Base-by-base conservation (phyloP, 208 protist species). In the Tetramitus jugosus region DNA sequence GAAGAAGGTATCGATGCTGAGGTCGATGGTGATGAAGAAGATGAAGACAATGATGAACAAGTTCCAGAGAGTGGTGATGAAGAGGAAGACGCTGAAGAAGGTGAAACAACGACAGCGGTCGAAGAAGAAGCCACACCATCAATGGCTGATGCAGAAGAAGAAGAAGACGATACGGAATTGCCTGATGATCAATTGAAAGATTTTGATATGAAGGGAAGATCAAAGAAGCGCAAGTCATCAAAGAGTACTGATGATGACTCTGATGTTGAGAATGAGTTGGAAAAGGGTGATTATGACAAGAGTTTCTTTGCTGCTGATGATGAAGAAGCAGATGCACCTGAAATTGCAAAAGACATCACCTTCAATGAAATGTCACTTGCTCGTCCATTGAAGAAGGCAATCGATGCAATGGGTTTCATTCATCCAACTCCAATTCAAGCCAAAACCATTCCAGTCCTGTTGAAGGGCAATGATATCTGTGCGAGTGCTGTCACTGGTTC, bases 401-500 rank as follows among this genome's bases (percentile, higher is more conserved):
- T 95, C 80, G 80, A 84, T n/a, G 88, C 91, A 65, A 83, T 61
- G 29, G 46, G 56, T 14, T 78, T 46, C n/a, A 37, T 23, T n/a
- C 8, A 68, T n/a, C 77, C 77, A 53, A 64, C 77, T 33, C 77
- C 77, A 17, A 76, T 80, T 43, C 77, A 80, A 46, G 37, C 77
- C 4, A 17, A 10, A 56, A 43, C 67, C 20, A 76, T 74, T 56
- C 56, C 75, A 20, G 20, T 43, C 0, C 13, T 79, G 14, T 42
- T 80, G 8, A 49, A 81, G 29, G 79, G 79, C 23, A 74, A 35
- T 13, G 76, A 78, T 42, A 40, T 81, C 26, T 71, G 60, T 65
- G 79, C 60, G 26, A 35, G 20, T 43, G 67, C 80, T 29, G 26
- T 61, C 17, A 82, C 80, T 42, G 80, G 80, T 65, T 80, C 72